A percentile compares a stretch with the other conserved stretches of the same genome.
Evolutionary conservation across 257 asterid species (phyloP).

Genomic region (Gentiana macrophylla): DNA sequence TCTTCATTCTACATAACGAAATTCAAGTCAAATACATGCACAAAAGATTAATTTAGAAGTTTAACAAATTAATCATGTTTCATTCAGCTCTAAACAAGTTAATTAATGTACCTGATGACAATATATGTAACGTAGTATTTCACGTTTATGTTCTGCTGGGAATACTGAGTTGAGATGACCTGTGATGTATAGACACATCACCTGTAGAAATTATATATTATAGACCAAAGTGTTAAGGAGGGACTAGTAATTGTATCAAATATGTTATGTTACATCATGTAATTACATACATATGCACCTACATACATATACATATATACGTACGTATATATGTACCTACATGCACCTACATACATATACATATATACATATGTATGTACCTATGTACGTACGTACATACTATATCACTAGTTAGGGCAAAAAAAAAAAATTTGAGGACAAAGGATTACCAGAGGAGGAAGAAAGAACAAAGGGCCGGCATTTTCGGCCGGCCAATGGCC

Average conservation of each 20-base stretch:
- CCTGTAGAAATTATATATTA: slow-evolving; percentile 10
- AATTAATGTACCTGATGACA: slow-evolving; percentile 19
- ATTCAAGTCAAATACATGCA: not conserved
- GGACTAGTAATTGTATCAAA: too few relatives aligned
- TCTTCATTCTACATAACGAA: slow-evolving; percentile 28
- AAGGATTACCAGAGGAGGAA: slow-evolving; percentile 60
- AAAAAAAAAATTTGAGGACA: not conserved
- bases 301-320: too few relatives aligned
- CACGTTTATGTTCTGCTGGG: slow-evolving; percentile 19
- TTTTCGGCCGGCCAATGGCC: slow-evolving; percentile 95
- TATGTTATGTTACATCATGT: not conserved
- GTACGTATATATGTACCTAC: too few relatives aligned
- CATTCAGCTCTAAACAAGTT: not conserved
- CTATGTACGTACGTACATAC: too few relatives aligned
- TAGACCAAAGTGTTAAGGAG: not conserved
- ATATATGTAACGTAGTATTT: slow-evolving; percentile 27
- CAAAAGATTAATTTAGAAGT: too few relatives aligned
- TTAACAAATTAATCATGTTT: too few relatives aligned
- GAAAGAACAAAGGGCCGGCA: slow-evolving; percentile 76
- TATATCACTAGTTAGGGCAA: too few relatives aligned
- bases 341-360: too few relatives aligned
- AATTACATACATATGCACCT: too few relatives aligned
- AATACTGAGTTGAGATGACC: slow-evolving; percentile 21
- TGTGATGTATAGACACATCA: slow-evolving; percentile 23
- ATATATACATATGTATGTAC: too few relatives aligned